Conservation (phyloP, 495 filamentous ascomycete genomes). For the Jackrogersella multiformis region DNA sequence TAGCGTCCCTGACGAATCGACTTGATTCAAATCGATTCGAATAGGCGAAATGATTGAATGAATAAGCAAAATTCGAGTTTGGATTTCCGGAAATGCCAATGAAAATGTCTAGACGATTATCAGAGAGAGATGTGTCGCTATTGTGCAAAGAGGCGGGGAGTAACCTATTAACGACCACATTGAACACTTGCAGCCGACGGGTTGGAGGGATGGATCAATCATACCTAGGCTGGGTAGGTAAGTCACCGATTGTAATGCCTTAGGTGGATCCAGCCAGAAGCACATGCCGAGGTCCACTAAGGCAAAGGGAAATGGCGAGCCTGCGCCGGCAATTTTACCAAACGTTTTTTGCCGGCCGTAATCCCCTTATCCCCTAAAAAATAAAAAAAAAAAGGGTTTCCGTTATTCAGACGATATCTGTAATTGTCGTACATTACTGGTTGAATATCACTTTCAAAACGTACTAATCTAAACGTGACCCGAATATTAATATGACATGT, state of each 20-base stretch:
- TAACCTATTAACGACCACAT: constrained; percentile 15
- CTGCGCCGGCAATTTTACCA: constrained; percentile 34
- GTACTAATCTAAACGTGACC: constrained; percentile 6
- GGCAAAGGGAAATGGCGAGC: constrained; percentile 1
- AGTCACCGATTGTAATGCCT: constrained; percentile 23
- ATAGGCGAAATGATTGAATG: background rate
- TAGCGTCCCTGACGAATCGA: background rate
- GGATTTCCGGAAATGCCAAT: background rate
- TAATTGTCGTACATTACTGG: constrained; percentile 18
- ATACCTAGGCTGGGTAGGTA: too few species aligned
- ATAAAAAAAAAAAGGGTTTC: constrained; percentile 4
- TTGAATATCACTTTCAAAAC: background rate
- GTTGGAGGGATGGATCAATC: constrained; percentile 11
- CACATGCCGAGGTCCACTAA: constrained; percentile 48
- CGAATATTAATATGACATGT: background rate
- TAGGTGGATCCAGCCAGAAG: constrained; percentile 27
- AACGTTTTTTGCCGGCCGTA: constrained; percentile 34
- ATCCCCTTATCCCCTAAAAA: too few species aligned
- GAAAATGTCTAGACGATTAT: background rate
- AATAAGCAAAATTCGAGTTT: background rate
- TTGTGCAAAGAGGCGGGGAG: constrained; percentile 5
- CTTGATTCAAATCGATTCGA: background rate
- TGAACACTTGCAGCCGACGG: constrained; percentile 25
- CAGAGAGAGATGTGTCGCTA: background rate
- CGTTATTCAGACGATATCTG: background rate